These are phyloP conservation scores for Starmerella cellae DNA, from an alignment of 805 yeast genomes.

Conservation along the genomic window DNA sequence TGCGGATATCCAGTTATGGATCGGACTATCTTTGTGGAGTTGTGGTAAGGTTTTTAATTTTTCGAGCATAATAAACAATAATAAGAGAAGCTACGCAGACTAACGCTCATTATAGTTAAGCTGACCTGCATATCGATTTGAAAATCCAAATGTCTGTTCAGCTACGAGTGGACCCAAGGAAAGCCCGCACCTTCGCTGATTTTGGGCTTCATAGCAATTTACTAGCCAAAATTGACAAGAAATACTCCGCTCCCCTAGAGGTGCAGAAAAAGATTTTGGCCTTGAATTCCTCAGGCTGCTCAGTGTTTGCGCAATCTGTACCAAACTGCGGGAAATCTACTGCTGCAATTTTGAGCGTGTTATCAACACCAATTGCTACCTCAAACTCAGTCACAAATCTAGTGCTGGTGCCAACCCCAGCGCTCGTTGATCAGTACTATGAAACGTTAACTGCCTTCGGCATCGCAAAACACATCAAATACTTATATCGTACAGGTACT, in stretches of 20 bases:
- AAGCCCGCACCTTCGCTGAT: conserved; percentile 19
- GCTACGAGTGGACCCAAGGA: conserved; percentile 21
- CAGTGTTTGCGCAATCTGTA: conserved; percentile 23
- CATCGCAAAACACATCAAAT: not conserved
- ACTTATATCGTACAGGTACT: conserved; percentile 22
- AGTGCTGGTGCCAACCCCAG: conserved; percentile 27
- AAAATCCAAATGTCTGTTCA: conserved; percentile 7
- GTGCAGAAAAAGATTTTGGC: conserved; percentile 25
- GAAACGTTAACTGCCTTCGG: conserved; percentile 4
- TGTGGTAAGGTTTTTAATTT: no score
- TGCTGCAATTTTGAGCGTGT: conserved; percentile 23
- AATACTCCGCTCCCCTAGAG: conserved; percentile 17
- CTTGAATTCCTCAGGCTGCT: conserved; percentile 22
- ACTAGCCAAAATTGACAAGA: conserved; percentile 5
- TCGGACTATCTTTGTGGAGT: no score
- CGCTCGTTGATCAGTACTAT: conserved; percentile 27
- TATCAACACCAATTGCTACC: conserved; percentile 9
- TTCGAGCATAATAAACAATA: no score
- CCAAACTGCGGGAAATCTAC: conserved; percentile 29
- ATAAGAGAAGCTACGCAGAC: no score
- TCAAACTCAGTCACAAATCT: conserved; percentile 19
- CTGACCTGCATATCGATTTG: no score
- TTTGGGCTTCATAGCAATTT: conserved; percentile 12
- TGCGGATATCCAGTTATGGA: no score
- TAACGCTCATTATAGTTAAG: no score